A percentile compares a stretch with the other conserved stretches of the same genome.
Conservation (phyloP, 306 rosid genomes). For the Quercus parvula region DNA sequence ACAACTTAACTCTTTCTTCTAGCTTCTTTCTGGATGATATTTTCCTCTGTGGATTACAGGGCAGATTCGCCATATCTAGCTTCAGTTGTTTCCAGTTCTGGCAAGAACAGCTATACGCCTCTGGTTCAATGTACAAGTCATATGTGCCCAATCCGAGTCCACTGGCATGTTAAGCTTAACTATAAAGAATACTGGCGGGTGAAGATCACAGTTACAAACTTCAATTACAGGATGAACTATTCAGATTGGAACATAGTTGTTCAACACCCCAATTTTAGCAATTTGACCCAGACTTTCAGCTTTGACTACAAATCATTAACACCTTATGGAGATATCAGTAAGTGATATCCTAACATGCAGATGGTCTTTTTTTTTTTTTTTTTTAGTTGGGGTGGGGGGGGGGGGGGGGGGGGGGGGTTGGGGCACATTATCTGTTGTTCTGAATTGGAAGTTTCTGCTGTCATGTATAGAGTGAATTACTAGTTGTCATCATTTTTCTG, state of each 20-base stretch:
- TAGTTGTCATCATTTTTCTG: neutral
- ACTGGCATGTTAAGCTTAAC: slow-evolving; percentile 85
- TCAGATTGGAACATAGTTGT: slow-evolving; percentile 78
- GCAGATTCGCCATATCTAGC: slow-evolving; percentile 51
- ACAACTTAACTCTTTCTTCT: neutral
- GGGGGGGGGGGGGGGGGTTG: neutral
- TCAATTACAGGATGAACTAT: slow-evolving; percentile 75
- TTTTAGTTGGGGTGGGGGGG: neutral
- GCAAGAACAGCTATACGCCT: slow-evolving; percentile 38
- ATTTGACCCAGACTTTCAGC: slow-evolving; percentile 81
- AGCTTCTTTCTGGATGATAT: neutral
- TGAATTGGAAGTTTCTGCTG: neutral
- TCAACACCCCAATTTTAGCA: slow-evolving; percentile 93
- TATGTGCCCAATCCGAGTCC: slow-evolving; percentile 89
- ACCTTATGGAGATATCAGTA: slow-evolving; percentile 75
- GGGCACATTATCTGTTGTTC: neutral
- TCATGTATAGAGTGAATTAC: neutral
- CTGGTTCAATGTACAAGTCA: slow-evolving; percentile 77
- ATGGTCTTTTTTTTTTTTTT: slow-evolving; percentile 8
- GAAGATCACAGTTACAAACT: slow-evolving; percentile 79
- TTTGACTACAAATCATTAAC: slow-evolving; percentile 65
- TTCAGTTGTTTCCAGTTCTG: slow-evolving; percentile 47
- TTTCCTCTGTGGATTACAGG: slow-evolving; percentile 32
- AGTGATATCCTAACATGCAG: slow-evolving; percentile 24
- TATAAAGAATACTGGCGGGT: slow-evolving; percentile 89